Conservation (phyloP, 139 green algal genomes). For the Marvania coccoides region DNA sequence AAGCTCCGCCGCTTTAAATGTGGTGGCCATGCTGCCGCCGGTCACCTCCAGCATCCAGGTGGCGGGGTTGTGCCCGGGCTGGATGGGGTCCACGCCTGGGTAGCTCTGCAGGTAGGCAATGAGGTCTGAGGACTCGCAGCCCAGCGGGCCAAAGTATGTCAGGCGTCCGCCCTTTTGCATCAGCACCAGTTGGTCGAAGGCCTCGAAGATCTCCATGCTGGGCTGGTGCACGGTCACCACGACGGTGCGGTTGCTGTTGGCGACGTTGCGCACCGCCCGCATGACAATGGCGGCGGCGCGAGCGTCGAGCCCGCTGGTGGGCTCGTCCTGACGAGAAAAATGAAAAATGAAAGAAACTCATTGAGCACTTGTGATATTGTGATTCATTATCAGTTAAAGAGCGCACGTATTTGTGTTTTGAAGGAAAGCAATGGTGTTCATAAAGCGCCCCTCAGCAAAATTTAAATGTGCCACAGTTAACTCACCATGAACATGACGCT, state of each 20-base stretch:
- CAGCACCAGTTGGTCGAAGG: conserved; percentile 60
- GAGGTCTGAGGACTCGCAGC: conserved; percentile 42
- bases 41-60: conserved; percentile 51
- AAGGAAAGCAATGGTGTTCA: neutral
- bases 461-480: conserved; percentile 15
- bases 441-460: neutral
- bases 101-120: conserved; percentile 53
- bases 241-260: conserved; percentile 67
- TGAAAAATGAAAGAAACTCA: no score
- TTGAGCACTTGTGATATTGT: no score
- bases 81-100: conserved; percentile 38
- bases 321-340: no score
- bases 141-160: conserved; percentile 80
- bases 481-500: conserved; percentile 4
- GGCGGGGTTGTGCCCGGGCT: conserved; percentile 34
- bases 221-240: conserved; percentile 94
- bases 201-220: conserved; percentile 55
- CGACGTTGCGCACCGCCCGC: conserved; percentile 71
- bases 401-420: no score
- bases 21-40: conserved; percentile 30
- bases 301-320: conserved; percentile 66
- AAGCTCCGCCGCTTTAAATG: conserved; percentile 6
- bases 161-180: conserved; percentile 21
- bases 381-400: no score
- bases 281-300: conserved; percentile 84